Conservation (phyloP, 208 protist genomes). For the Entamoeba moshkovskii region DNA sequence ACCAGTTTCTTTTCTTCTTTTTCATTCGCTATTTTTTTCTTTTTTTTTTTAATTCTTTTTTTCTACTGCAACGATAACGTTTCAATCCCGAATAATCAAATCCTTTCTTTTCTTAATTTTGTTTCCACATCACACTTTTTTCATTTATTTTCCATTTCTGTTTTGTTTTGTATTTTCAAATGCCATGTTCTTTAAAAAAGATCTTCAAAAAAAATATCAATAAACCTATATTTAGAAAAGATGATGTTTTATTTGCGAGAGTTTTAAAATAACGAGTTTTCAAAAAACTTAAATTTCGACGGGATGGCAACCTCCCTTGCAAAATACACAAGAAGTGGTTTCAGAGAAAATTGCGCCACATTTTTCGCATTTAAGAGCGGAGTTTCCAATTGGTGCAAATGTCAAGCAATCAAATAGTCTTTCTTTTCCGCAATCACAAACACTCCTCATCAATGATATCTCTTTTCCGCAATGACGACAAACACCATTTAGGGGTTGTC, state of each 20-base stretch:
- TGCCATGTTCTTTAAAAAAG: no score
- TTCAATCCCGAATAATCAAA: no score
- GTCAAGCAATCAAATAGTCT: background rate
- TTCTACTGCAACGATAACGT: no score
- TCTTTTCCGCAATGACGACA: background rate
- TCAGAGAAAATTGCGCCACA: background rate
- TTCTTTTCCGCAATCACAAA: background rate
- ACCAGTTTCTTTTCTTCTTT: background rate
- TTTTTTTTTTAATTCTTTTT: background rate
- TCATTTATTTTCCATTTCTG: no score
- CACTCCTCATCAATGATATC: background rate
- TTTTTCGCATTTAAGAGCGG: background rate
- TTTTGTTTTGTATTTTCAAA: no score
- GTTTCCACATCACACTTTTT: no score
- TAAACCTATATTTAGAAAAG: no score
- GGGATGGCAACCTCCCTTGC: background rate
- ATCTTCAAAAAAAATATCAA: no score
- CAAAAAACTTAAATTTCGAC: background rate
- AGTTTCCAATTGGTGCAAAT: background rate
- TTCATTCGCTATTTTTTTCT: background rate
- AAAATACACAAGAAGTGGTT: background rate
- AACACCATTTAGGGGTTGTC: background rate
- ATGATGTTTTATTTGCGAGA: no score
- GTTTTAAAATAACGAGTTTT: no score
- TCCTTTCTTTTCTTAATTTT: no score